Evolutionary conservation across 2,329 filamentous ascomycete species (phyloP).

Genomic region (Exophiala aquamarina): DNA sequence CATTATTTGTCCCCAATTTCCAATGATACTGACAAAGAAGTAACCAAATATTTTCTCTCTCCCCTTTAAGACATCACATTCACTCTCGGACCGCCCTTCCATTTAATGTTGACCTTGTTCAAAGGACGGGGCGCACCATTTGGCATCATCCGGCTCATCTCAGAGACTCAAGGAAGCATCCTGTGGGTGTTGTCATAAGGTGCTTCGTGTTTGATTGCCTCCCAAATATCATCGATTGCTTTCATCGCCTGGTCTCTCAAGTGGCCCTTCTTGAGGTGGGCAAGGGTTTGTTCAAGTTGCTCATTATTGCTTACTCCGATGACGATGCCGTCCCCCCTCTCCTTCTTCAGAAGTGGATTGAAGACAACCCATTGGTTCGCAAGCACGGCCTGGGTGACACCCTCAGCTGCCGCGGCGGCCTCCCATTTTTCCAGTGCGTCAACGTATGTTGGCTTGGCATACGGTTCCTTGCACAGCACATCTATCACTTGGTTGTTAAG

Average conservation of each 20-base stretch:
- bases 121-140: no score
- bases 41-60: no score
- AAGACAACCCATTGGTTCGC: constrained; percentile 35
- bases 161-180: neutral
- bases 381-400: constrained; percentile 33
- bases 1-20: no score
- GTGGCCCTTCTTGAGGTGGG: constrained; percentile 30
- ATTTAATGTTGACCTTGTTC: no score
- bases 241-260: constrained; percentile 26
- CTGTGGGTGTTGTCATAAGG: constrained; percentile 18
- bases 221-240: constrained; percentile 28
- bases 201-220: constrained; percentile 27
- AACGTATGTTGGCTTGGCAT: constrained; percentile 29
- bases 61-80: no score
- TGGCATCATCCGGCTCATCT: no score
- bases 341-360: constrained; percentile 28
- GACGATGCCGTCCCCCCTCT: constrained; percentile 31
- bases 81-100: no score
- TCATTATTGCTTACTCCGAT: constrained; percentile 33
- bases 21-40: no score
- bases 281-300: constrained; percentile 32
- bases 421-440: constrained; percentile 33
- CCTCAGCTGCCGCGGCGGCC: constrained; percentile 20
- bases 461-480: constrained; percentile 22
- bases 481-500: constrained; percentile 29